A percentile compares a stretch with the other conserved stretches of the same genome.
phyloP scores from a whole-genome alignment of 176 grass and related monocot species.

The Echinochloa phyllopogon region DNA sequence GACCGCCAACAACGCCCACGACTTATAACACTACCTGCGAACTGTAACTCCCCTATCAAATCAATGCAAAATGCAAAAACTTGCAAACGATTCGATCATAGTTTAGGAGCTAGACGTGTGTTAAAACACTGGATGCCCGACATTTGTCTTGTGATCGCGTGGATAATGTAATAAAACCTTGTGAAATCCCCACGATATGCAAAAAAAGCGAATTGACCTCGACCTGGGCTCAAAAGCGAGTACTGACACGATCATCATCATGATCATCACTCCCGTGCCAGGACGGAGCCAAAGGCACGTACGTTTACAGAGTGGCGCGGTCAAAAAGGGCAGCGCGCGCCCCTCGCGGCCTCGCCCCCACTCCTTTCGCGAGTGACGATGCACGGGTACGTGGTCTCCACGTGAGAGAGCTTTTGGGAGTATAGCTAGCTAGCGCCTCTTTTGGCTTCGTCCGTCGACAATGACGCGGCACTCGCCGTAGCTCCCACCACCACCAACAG shows the following conservation, averaged over 20 bases:
- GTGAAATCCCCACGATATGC: not conserved
- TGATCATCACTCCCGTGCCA: not conserved
- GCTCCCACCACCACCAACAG: not conserved
- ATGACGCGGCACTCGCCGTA: not conserved
- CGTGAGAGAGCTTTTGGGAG: not conserved
- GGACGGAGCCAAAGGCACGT: not conserved
- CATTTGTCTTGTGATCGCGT: not conserved
- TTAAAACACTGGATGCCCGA: not conserved
- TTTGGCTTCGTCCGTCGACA: not conserved
- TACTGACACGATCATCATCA: not conserved
- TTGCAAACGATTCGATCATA: not conserved
- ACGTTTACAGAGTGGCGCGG: not conserved
- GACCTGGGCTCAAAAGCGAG: not conserved
- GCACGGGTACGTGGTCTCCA: not conserved
- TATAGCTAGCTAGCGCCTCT: not conserved
- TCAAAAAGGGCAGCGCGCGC: constrained; percentile 14
- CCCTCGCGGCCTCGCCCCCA: too few relatives aligned
- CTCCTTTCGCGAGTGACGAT: constrained; percentile 5
- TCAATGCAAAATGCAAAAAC: too few relatives aligned
- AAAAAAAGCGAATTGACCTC: not conserved
- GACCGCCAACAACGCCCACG: too few relatives aligned
- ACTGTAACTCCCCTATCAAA: too few relatives aligned
- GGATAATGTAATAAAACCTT: not conserved
- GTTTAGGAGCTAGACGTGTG: not conserved
- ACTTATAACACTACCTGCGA: too few relatives aligned